Conservation (phyloP, 2,329 filamentous ascomycete genomes). For the Paecilomyces formosus region DNA sequence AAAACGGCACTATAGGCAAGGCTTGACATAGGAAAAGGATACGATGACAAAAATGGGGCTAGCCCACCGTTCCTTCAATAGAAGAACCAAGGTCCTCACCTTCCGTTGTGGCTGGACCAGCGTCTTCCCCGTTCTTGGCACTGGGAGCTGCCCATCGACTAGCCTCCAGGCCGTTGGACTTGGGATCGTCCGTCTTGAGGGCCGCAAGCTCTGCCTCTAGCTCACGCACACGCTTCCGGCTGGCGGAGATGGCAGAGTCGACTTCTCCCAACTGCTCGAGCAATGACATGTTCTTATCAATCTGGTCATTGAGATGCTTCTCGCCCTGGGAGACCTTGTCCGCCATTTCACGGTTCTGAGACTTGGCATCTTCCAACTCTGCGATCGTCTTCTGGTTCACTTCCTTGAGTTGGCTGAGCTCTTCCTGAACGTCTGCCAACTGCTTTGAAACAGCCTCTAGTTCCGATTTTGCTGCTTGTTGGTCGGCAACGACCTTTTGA, state of each 20-base stretch:
- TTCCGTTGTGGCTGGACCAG: conserved; percentile 32
- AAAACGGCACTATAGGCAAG: neutral
- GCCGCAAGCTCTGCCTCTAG: conserved; percentile 31
- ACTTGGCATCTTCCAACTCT: conserved; percentile 24
- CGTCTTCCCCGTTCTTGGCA: conserved; percentile 22
- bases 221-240: conserved; percentile 30
- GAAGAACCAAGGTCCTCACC: conserved; percentile 41
- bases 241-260: conserved; percentile 26
- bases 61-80: conserved; percentile 42
- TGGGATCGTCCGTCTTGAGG: conserved; percentile 25
- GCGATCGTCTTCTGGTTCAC: conserved; percentile 20
- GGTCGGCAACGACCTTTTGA: conserved; percentile 70
- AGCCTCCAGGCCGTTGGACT: conserved; percentile 25
- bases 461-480: conserved; percentile 64
- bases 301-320: conserved; percentile 30
- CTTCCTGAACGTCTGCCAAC: conserved; percentile 25
- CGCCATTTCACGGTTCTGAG: conserved; percentile 22
- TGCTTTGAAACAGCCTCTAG: conserved; percentile 57
- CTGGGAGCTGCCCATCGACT: conserved; percentile 36
- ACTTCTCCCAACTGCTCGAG: conserved; percentile 32
- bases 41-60: conserved; percentile 28
- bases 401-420: conserved; percentile 22
- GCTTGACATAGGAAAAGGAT: conserved; percentile 1
- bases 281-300: conserved; percentile 34
- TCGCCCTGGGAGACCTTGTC: conserved; percentile 26